A percentile compares a stretch with the other conserved stretches of the same genome.
Conservation (phyloP, 1,139 yeast species). For the Hyphopichia khmerensis region DNA sequence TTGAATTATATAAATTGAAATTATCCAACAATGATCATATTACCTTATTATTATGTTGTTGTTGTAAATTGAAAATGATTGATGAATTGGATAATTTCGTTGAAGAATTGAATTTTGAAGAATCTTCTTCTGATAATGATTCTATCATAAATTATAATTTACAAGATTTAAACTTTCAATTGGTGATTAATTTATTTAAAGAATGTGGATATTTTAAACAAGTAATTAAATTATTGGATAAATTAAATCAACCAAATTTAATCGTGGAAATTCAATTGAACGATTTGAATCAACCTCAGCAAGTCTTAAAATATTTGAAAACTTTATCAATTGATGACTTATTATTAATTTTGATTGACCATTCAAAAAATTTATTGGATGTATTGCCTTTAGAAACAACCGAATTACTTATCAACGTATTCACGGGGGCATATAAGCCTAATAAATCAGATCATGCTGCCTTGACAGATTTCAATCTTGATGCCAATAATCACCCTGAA, state of each 20-base stretch:
- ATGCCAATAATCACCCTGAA: background rate
- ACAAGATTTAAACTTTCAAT: constrained; percentile 61
- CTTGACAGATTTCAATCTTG: background rate
- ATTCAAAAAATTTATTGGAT: constrained; percentile 65
- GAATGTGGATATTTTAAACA: constrained; percentile 72
- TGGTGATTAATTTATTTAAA: constrained; percentile 70
- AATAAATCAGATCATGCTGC: constrained; percentile 7
- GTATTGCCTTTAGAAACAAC: constrained; percentile 80
- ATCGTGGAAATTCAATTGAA: constrained; percentile 77
- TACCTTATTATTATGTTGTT: constrained; percentile 76
- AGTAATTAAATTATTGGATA: constrained; percentile 70
- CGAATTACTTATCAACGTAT: constrained; percentile 75
- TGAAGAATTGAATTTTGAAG: constrained; percentile 31
- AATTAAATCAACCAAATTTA: constrained; percentile 68
- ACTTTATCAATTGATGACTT: constrained; percentile 78
- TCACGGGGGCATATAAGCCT: constrained; percentile 80
- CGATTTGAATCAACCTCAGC: constrained; percentile 61
- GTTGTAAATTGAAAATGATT: constrained; percentile 71
- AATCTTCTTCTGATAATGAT: background rate
- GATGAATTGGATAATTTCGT: constrained; percentile 63
- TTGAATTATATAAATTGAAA: constrained; percentile 49
- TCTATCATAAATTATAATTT: constrained; percentile 13
- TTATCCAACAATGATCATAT: constrained; percentile 75
- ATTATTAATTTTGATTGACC: constrained; percentile 64
- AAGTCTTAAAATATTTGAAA: constrained; percentile 66